A percentile compares a stretch with the other conserved stretches of the same genome.
These are phyloP conservation scores for Thinopyrum obtusiflorum DNA, from an alignment of 202 grass and related monocot genomes.

Conservation along the genomic window DNA sequence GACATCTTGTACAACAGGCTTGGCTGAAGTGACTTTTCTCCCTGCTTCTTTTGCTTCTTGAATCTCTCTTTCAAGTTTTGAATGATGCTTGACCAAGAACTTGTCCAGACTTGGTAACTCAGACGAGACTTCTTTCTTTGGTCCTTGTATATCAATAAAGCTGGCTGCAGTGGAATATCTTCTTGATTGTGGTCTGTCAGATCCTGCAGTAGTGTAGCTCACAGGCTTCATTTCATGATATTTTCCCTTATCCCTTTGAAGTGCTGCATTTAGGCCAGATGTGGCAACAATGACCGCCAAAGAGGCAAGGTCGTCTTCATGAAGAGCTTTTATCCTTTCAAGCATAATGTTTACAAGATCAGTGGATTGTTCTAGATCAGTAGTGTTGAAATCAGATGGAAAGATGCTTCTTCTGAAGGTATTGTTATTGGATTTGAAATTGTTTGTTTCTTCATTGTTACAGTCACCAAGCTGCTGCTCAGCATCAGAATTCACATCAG, in stretches of 20 bases:
- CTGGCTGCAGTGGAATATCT: conserved; percentile 47
- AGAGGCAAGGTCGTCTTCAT: conserved; percentile 78
- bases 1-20: conserved; percentile 7
- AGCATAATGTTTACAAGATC: conserved; percentile 67
- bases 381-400: conserved; percentile 34
- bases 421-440: conserved; percentile 27
- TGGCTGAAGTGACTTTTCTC: conserved; percentile 22
- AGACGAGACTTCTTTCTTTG: conserved; percentile 30
- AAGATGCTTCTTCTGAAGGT: conserved; percentile 18
- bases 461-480: conserved; percentile 22
- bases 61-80: conserved; percentile 61
- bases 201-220: neutral
- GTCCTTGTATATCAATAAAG: conserved; percentile 44
- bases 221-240: conserved; percentile 21
- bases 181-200: conserved; percentile 35
- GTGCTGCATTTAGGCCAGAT: conserved; percentile 77
- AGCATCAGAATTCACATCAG: conserved; percentile 28
- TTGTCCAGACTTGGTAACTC: conserved; percentile 52
- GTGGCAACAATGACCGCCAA: conserved; percentile 87
- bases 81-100: conserved; percentile 51
- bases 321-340: conserved; percentile 64
- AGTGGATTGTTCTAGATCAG: conserved; percentile 25
- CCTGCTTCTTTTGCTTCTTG: conserved; percentile 45
- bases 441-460: conserved; percentile 9
- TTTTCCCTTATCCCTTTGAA: conserved; percentile 62